Evolutionary conservation across 805 yeast species (phyloP).

Genomic region (Ogataea pini): DNA sequence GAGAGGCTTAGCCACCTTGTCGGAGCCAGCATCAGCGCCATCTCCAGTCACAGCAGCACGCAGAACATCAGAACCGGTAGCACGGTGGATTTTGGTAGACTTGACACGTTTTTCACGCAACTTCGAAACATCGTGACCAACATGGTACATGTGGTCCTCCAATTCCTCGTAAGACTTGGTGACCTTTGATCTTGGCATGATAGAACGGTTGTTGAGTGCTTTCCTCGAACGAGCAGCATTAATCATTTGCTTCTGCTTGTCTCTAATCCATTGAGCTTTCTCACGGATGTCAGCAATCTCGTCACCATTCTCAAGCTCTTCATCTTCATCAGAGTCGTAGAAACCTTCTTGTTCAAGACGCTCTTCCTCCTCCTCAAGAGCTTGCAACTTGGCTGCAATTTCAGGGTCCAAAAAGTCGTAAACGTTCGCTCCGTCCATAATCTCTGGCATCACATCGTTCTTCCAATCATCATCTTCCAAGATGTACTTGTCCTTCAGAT

Average conservation of each 20-base stretch:
- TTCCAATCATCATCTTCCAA: slow-evolving; percentile 98
- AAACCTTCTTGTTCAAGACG: slow-evolving; percentile 91
- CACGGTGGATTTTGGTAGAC: slow-evolving; percentile 31
- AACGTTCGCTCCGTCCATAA: slow-evolving; percentile 93
- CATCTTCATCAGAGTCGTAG: slow-evolving; percentile 81
- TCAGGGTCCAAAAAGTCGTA: slow-evolving; percentile 97
- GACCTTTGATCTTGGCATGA: slow-evolving; percentile 87
- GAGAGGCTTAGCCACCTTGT: slow-evolving; percentile 40
- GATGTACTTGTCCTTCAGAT: slow-evolving; percentile 87
- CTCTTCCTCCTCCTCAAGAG: slow-evolving; percentile 96
- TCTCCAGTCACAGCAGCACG: slow-evolving; percentile 38
- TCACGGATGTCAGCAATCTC: slow-evolving; percentile 69
- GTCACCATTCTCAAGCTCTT: slow-evolving; percentile 56
- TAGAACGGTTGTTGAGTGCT: slow-evolving; percentile 79
- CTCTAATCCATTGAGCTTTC: slow-evolving; percentile 94
- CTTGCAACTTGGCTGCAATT: slow-evolving; percentile 88
- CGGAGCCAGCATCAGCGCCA: slow-evolving; percentile 22
- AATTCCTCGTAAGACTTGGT: slow-evolving; percentile 73
- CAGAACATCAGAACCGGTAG: slow-evolving; percentile 80
- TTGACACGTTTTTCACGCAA: slow-evolving; percentile 45
- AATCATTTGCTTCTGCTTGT: slow-evolving; percentile 92
- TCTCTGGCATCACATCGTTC: slow-evolving; percentile 95
- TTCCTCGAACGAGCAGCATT: slow-evolving; percentile 85
- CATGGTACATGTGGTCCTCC: slow-evolving; percentile 85
- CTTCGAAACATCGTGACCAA: slow-evolving; percentile 83